Evolutionary conservation across 2,329 filamentous ascomycete genomes (phyloP).

Genomic region (Ophiocordyceps camponoti-saundersi): DNA sequence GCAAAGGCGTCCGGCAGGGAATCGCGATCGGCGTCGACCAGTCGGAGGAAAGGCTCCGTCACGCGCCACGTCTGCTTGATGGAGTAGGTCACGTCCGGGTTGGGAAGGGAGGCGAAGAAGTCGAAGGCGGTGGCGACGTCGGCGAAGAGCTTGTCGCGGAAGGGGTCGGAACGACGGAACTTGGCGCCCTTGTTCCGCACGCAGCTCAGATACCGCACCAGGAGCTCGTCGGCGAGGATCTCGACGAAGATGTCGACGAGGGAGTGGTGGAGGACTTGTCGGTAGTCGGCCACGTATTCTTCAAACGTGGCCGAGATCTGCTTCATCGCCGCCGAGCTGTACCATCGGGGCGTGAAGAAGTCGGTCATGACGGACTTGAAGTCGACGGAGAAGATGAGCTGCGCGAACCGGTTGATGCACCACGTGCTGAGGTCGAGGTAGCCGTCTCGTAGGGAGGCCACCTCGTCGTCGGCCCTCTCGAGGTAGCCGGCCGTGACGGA

Average conservation of each 20-base stretch:
- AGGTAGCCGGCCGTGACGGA: slow-evolving; percentile 69
- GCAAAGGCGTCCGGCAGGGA: slow-evolving; percentile 64
- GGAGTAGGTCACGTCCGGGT: slow-evolving; percentile 47
- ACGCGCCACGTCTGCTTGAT: slow-evolving; percentile 91
- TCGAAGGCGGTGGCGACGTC: slow-evolving; percentile 82
- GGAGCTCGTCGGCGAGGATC: slow-evolving; percentile 80
- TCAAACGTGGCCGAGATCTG: slow-evolving; percentile 91
- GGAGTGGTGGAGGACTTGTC: slow-evolving; percentile 66
- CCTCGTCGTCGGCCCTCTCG: slow-evolving; percentile 54
- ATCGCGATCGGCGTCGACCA: slow-evolving; percentile 63
- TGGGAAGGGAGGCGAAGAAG: slow-evolving; percentile 62
- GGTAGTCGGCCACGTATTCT: slow-evolving; percentile 85
- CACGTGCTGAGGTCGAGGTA: slow-evolving; percentile 92
- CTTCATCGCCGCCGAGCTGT: slow-evolving; percentile 70
- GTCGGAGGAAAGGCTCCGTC: slow-evolving; percentile 63
- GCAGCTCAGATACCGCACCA: slow-evolving; percentile 66
- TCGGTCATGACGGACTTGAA: slow-evolving; percentile 69
- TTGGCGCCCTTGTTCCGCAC: slow-evolving; percentile 84
- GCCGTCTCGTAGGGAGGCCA: slow-evolving; percentile 64
- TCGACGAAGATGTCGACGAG: slow-evolving; percentile 85
- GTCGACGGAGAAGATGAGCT: slow-evolving; percentile 79
- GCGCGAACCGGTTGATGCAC: slow-evolving; percentile 75
- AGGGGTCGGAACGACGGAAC: slow-evolving; percentile 74
- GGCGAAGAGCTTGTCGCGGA: slow-evolving; percentile 83
- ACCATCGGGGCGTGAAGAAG: slow-evolving; percentile 88